phyloP scores from a whole-genome alignment of 768 basidiomycete species.

The Leccinum subtestaceum region DNA sequence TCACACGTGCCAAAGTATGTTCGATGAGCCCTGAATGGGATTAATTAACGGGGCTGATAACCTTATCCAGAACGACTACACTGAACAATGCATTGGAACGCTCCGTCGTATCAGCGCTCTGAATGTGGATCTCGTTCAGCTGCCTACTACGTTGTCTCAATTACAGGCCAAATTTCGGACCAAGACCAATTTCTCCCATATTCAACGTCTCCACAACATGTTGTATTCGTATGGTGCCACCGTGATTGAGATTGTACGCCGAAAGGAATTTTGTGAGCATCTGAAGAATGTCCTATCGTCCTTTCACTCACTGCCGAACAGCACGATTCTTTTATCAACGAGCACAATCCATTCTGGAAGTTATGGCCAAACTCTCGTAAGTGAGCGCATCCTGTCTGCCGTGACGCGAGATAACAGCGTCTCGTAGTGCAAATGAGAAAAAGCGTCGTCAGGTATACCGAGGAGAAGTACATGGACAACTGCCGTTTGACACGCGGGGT shows the following conservation, averaged over 20 bases:
- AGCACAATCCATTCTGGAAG: conserved; percentile 76
- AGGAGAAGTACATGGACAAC: conserved; percentile 76
- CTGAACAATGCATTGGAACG: conserved; percentile 58
- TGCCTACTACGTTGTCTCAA: conserved; percentile 60
- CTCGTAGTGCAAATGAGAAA: conserved; percentile 63
- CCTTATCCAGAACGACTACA: conserved; percentile 63
- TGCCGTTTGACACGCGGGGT: conserved; percentile 82
- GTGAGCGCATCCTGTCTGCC: conserved; percentile 27
- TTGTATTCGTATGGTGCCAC: conserved; percentile 91
- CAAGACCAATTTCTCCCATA: conserved; percentile 86
- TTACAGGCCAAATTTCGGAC: conserved; percentile 73
- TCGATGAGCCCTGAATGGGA: background rate
- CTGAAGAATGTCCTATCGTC: background rate
- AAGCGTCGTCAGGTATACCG: conserved; percentile 85
- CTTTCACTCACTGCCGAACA: conserved; percentile 27
- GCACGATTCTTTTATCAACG: conserved; percentile 80
- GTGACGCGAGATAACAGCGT: conserved; percentile 2
- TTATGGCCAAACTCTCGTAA: conserved; percentile 86
- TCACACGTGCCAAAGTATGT: conserved; percentile 54
- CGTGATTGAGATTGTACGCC: conserved; percentile 83
- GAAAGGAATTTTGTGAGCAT: conserved; percentile 81
- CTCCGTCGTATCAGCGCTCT: conserved; percentile 76
- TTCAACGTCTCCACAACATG: conserved; percentile 85
- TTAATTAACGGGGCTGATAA: background rate
- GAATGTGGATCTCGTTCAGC: conserved; percentile 76